phyloP scores from a whole-genome alignment of 371 early-diverging fungal genomes.

The Entomophthora muscae region DNA sequence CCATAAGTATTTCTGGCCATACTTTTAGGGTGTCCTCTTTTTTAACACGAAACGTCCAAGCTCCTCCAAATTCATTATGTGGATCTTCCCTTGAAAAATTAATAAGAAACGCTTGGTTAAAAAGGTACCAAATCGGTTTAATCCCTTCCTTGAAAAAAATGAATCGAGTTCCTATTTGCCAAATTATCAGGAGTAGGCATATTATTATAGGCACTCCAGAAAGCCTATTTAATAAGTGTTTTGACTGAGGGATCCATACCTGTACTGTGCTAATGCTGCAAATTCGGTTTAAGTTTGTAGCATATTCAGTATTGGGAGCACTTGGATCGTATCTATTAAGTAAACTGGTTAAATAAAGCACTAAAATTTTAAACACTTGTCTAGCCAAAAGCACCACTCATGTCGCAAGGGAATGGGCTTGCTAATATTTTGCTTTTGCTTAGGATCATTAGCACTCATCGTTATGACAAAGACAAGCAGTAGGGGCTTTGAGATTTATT shows the following conservation, averaged over 20 bases:
- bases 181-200: constrained; percentile 12
- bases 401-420: constrained; percentile 22
- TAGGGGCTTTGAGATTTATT: too few species aligned
- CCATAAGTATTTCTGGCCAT: constrained; percentile 37
- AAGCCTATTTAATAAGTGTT: constrained; percentile 7
- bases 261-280: constrained; percentile 38
- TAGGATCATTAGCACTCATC: background rate
- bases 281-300: constrained; percentile 31
- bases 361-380: constrained; percentile 22
- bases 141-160: constrained; percentile 12
- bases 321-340: constrained; percentile 26
- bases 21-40: constrained; percentile 25
- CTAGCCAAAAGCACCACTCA: constrained; percentile 46
- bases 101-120: constrained; percentile 30
- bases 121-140: constrained; percentile 17
- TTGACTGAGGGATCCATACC: constrained; percentile 15
- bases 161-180: constrained; percentile 10
- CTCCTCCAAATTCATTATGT: constrained; percentile 54
- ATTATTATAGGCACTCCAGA: constrained; percentile 14
- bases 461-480: background rate
- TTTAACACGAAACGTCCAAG: constrained; percentile 44
- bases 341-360: background rate
- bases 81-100: constrained; percentile 50
- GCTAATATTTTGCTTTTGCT: background rate
- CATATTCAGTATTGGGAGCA: constrained; percentile 31